Conservation (phyloP, 371 early-diverging fungal genomes). For the Apophysomyces sp. region DNA sequence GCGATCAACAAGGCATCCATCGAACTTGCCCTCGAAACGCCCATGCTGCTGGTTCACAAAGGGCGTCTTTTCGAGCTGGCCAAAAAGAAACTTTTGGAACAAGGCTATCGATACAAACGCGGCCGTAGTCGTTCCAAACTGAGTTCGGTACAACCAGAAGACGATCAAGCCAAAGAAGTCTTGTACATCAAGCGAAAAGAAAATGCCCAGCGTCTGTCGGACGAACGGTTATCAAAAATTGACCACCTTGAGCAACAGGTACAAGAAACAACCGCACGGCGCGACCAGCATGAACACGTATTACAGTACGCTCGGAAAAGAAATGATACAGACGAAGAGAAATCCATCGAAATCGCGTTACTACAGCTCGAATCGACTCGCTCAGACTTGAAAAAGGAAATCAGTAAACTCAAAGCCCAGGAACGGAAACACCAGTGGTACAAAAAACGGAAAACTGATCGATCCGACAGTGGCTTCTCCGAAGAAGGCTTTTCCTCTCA, state of each 20-base stretch:
- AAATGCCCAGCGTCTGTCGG: conserved; percentile 47
- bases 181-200: conserved; percentile 35
- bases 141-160: conserved; percentile 22
- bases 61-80: conserved; percentile 52
- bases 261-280: conserved; percentile 31
- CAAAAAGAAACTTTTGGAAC: conserved; percentile 52
- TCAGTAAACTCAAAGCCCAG: conserved; percentile 52
- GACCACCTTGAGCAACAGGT: conserved; percentile 32
- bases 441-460: conserved; percentile 47
- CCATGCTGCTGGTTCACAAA: conserved; percentile 47
- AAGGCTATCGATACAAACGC: conserved; percentile 61
- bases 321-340: conserved; percentile 12
- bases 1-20: conserved; percentile 58
- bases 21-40: conserved; percentile 50
- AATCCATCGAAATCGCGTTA: conserved; percentile 21
- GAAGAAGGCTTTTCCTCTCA: conserved; percentile 7
- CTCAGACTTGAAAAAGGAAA: conserved; percentile 30
- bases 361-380: conserved; percentile 15
- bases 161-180: conserved; percentile 1
- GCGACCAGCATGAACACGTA: conserved; percentile 29
- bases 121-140: conserved; percentile 61
- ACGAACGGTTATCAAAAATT: conserved; percentile 37
- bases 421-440: conserved; percentile 71
- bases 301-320: conserved; percentile 4
- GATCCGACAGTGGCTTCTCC: conserved; percentile 8